Percentiles rank a stretch among this genome's conserved stretches.
These are phyloP conservation scores for Aspergillus oerlinghausenensis DNA, from an alignment of 2,329 filamentous ascomycete species.

Conservation along the genomic window DNA sequence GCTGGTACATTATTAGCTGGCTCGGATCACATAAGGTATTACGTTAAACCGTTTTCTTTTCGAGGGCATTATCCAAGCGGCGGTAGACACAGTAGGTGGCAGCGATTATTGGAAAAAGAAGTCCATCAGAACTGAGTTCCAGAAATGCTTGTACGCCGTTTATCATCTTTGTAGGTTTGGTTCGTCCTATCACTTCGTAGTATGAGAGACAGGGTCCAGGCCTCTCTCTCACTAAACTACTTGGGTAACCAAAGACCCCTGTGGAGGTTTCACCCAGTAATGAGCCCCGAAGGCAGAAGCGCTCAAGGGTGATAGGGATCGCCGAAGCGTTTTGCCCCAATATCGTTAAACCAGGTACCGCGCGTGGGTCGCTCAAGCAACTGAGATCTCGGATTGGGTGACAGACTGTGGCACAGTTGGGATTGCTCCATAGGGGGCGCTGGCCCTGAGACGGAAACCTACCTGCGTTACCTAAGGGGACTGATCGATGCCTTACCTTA, in stretches of 20 bases:
- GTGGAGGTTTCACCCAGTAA: conserved; percentile 7
- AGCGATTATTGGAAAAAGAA: too few relatives aligned
- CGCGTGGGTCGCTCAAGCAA: neutral
- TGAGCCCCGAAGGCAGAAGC: conserved; percentile 7
- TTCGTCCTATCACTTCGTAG: too few relatives aligned
- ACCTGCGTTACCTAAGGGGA: too few relatives aligned
- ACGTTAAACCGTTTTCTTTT: too few relatives aligned
- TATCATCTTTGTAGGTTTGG: too few relatives aligned
- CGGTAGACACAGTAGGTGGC: too few relatives aligned
- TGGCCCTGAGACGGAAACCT: neutral
- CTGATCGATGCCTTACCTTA: neutral
- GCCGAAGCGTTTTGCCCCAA: conserved; percentile 3
- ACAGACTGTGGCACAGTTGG: neutral
- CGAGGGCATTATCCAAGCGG: too few relatives aligned
- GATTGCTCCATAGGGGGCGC: neutral
- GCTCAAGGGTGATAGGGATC: conserved; percentile 12
- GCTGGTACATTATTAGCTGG: too few relatives aligned
- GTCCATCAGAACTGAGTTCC: too few relatives aligned
- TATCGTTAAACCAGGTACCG: conserved; percentile 2
- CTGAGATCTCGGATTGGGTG: neutral
- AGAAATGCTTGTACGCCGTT: too few relatives aligned
- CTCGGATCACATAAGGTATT: too few relatives aligned
- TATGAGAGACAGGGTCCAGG: neutral
- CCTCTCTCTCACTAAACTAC: neutral
- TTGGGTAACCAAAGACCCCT: neutral